phyloP scores from a whole-genome alignment of 179 eudicot genomes.

The Spinacia oleracea region DNA sequence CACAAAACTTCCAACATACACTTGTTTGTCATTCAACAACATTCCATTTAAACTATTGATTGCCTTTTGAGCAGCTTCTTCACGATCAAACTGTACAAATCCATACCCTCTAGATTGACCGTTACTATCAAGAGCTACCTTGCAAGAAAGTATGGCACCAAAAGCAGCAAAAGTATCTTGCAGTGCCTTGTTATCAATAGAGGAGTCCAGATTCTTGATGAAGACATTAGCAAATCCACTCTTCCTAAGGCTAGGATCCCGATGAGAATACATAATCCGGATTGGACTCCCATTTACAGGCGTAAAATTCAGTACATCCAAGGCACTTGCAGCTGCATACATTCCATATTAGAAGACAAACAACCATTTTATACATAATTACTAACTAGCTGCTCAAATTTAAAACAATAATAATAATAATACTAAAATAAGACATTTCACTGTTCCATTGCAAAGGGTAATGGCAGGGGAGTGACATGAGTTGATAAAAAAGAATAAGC shows the following conservation, averaged over 20 bases:
- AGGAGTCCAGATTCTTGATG: slow-evolving; percentile 59
- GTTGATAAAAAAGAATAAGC: neutral
- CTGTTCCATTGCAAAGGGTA: neutral
- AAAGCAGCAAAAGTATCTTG: slow-evolving; percentile 56
- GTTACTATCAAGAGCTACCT: slow-evolving; percentile 47
- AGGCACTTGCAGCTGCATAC: slow-evolving; percentile 61
- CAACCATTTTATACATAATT: neutral
- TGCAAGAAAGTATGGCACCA: slow-evolving; percentile 68
- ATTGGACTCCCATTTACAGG: slow-evolving; percentile 56
- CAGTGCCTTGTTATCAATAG: slow-evolving; percentile 56
- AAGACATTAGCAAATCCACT: slow-evolving; percentile 64
- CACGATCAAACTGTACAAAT: slow-evolving; percentile 58
- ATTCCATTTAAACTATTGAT: slow-evolving; percentile 51
- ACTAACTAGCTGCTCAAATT: neutral
- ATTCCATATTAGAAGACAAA: neutral
- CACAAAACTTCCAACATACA: slow-evolving; percentile 54
- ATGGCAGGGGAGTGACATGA: no score
- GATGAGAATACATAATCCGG: slow-evolving; percentile 70
- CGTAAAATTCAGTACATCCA: slow-evolving; percentile 55
- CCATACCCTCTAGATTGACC: slow-evolving; percentile 71
- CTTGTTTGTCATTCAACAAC: slow-evolving; percentile 57
- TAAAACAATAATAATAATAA: neutral
- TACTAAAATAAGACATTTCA: neutral
- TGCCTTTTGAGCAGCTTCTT: slow-evolving; percentile 53
- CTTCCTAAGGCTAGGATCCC: slow-evolving; percentile 64